Evolutionary conservation across 345 rosid genomes (phyloP).

Genomic region (Garcia nutans): DNA sequence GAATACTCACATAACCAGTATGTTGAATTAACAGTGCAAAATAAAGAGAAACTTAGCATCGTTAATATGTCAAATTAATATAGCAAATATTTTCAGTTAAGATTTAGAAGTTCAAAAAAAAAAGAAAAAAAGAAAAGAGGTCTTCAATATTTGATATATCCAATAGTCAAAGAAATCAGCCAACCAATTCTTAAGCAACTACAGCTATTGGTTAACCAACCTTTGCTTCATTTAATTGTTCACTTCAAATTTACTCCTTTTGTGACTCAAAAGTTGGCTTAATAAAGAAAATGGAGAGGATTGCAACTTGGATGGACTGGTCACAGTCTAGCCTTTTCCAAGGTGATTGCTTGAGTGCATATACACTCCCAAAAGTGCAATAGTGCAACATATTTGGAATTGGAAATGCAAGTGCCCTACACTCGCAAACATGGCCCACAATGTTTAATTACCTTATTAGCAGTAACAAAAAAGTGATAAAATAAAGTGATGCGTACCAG

Average conservation of each 20-base stretch:
- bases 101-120: background rate
- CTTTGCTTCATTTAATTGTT: background rate
- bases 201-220: background rate
- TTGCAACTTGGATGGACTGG: background rate
- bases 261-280: background rate
- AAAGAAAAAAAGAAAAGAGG: background rate
- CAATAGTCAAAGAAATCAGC: background rate
- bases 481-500: conserved; percentile 53
- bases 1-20: conserved; percentile 18
- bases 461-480: background rate
- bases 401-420: background rate
- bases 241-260: background rate
- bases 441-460: background rate
- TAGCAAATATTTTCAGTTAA: background rate
- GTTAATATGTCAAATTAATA: background rate
- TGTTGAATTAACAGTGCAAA: background rate
- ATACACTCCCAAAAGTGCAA: conserved; percentile 3
- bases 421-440: background rate
- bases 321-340: background rate
- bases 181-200: background rate
- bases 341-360: background rate
- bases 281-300: background rate
- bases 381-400: background rate
- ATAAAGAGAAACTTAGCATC: conserved; percentile 19
- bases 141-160: background rate